Percentiles rank a stretch among this genome's conserved stretches.
Conservation (phyloP, 1,139 yeast genomes). For the Hemisphaericaspora xylanilytica region DNA sequence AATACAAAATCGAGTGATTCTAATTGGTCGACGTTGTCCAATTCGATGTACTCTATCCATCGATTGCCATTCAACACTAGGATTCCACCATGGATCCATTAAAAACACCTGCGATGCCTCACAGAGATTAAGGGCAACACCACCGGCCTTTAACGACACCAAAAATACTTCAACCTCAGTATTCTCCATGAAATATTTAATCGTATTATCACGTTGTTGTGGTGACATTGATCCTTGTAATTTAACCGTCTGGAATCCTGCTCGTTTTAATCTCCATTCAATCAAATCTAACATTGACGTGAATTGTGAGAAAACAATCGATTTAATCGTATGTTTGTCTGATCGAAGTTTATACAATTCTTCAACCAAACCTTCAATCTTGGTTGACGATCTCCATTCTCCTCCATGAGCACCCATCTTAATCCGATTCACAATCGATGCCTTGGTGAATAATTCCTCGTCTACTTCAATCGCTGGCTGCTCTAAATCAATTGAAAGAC, state of each 20-base stretch:
- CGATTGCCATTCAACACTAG: slow-evolving; percentile 96
- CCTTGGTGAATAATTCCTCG: slow-evolving; percentile 60
- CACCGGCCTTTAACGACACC: slow-evolving; percentile 96
- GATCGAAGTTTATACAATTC: slow-evolving; percentile 85
- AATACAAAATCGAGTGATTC: slow-evolving; percentile 86
- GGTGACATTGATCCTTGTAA: slow-evolving; percentile 97
- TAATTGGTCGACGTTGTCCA: slow-evolving; percentile 94
- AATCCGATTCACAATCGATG: slow-evolving; percentile 85
- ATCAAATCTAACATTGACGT: slow-evolving; percentile 94
- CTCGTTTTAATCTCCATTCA: slow-evolving; percentile 91
- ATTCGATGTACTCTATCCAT: slow-evolving; percentile 98
- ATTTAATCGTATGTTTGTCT: slow-evolving; percentile 83
- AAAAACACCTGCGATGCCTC: slow-evolving; percentile 96
- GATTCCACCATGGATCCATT: slow-evolving; percentile 99
- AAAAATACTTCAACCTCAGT: slow-evolving; percentile 89
- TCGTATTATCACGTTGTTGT: slow-evolving; percentile 86
- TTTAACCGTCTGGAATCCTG: slow-evolving; percentile 92
- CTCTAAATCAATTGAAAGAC: slow-evolving; percentile 81
- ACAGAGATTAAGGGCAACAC: slow-evolving; percentile 92
- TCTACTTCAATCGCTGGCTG: slow-evolving; percentile 86
- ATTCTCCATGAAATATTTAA: slow-evolving; percentile 86
- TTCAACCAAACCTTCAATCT: slow-evolving; percentile 93
- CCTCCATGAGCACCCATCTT: slow-evolving; percentile 70
- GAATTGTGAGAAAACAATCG: slow-evolving; percentile 95
- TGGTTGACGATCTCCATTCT: slow-evolving; percentile 89